Conservation (phyloP, 2,329 filamentous ascomycete genomes). For the Alternaria ethzedia region DNA sequence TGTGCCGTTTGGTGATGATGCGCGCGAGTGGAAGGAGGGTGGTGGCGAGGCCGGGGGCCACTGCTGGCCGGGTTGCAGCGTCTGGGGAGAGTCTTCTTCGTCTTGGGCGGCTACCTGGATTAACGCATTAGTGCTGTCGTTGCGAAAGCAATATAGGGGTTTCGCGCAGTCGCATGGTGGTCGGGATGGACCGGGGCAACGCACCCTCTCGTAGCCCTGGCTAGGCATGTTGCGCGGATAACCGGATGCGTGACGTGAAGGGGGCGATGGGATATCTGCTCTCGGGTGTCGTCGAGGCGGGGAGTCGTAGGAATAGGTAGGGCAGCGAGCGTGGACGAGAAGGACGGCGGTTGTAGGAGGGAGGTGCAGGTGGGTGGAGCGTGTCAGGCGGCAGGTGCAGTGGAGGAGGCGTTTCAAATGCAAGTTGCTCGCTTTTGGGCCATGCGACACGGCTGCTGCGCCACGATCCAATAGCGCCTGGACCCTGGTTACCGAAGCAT, state of each 20-base stretch:
- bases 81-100: constrained; percentile 48
- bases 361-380: constrained; percentile 3
- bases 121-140: constrained; percentile 21
- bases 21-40: constrained; percentile 87
- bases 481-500: constrained; percentile 11
- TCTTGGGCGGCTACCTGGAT: constrained; percentile 53
- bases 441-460: constrained; percentile 9
- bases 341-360: constrained; percentile 9
- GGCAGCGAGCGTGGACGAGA: constrained; percentile 11
- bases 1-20: constrained; percentile 67
- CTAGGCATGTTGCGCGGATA: constrained; percentile 49
- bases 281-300: neutral
- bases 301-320: neutral
- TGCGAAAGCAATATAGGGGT: constrained; percentile 4
- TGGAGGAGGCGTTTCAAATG: constrained; percentile 15
- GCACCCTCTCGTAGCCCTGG: constrained; percentile 58
- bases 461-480: constrained; percentile 3
- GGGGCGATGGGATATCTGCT: neutral
- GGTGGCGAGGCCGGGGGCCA: constrained; percentile 57
- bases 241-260: constrained; percentile 7
- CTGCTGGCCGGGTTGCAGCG: constrained; percentile 32
- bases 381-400: constrained; percentile 16
- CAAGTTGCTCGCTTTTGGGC: constrained; percentile 4
- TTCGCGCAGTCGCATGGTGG: constrained; percentile 17
- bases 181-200: constrained; percentile 29